Evolutionary conservation across 129 eudicot genomes (phyloP).

Genomic region (sunflower (Helianthus annuus)): HanXRQr2.0-SUNRISE NC_035436.2:20654683-20655182

Average conservation of each 20-base stretch:
- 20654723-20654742: conserved; percentile 54
- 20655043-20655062: neutral
- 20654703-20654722: neutral
- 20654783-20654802: conserved; percentile 86
- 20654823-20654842: conserved; percentile 55
- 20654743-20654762: conserved; percentile 66
- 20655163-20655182: too few relatives aligned
- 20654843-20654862: conserved; percentile 66
- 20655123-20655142: too few relatives aligned
- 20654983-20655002: neutral
- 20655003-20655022: too few relatives aligned
- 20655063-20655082: neutral
- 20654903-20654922: neutral
- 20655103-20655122: too few relatives aligned
- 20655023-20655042: too few relatives aligned
- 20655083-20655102: neutral
- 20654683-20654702: neutral
- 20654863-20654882: conserved; percentile 90
- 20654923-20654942: neutral
- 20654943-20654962: neutral
- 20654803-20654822: conserved; percentile 91
- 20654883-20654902: conserved; percentile 60
- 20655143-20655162: too few relatives aligned
- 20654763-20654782: conserved; percentile 62
- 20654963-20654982: neutral